Evolutionary conservation across 352 stramenopile genomes (phyloP).

Genomic region (Globisporangium iwayamae): DNA sequence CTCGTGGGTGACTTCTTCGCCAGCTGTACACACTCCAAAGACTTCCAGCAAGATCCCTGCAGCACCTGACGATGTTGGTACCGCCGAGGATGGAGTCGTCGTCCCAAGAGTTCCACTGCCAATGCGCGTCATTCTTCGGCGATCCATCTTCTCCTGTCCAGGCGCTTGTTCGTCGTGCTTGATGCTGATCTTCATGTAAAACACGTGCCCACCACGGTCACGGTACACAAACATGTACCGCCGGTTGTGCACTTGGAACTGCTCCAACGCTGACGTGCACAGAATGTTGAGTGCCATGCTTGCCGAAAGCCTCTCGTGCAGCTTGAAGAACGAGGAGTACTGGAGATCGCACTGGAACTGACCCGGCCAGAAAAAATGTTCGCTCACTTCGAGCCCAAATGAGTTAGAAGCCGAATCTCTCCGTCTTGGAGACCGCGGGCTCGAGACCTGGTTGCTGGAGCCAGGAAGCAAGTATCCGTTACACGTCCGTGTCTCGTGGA

Average conservation of each 20-base stretch:
- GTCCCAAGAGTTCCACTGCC: conserved; percentile 2
- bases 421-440: conserved; percentile 37
- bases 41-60: conserved; percentile 75
- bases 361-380: conserved; percentile 81
- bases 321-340: conserved; percentile 73
- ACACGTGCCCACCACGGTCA: conserved; percentile 80
- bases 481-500: conserved; percentile 81
- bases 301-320: conserved; percentile 75
- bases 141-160: conserved; percentile 1
- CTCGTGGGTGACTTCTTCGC: conserved; percentile 84
- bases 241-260: conserved; percentile 89
- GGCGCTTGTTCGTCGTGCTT: conserved; percentile 28
- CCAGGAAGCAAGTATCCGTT: conserved; percentile 66
- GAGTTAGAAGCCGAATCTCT: conserved; percentile 25
- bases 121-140: conserved; percentile 15
- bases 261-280: conserved; percentile 80
- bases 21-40: conserved; percentile 74
- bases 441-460: conserved; percentile 28
- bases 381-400: conserved; percentile 20
- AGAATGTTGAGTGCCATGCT: conserved; percentile 81
- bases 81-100: not conserved
- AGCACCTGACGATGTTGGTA: conserved; percentile 6
- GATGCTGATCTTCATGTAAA: conserved; percentile 88
- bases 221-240: conserved; percentile 86
- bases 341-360: conserved; percentile 84